phyloP scores from a whole-genome alignment of 306 rosid genomes.

The Cucumis hystrix region DNA sequence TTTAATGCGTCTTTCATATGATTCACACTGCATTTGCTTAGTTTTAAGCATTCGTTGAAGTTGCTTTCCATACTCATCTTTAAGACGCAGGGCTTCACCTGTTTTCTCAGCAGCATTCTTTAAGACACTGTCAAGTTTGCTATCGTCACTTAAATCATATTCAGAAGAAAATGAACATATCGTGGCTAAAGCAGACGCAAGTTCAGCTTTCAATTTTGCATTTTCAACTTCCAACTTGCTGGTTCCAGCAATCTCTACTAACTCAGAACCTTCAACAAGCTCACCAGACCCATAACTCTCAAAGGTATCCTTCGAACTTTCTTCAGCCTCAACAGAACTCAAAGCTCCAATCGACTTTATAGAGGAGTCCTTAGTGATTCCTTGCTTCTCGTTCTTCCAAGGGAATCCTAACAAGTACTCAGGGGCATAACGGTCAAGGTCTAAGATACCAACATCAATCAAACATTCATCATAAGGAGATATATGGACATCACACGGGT shows the following conservation, averaged over 20 bases:
- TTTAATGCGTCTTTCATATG: slow-evolving; percentile 86
- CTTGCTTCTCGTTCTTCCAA: slow-evolving; percentile 51
- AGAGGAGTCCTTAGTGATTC: slow-evolving; percentile 40
- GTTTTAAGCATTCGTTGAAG: slow-evolving; percentile 66
- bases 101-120: slow-evolving; percentile 74
- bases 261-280: slow-evolving; percentile 53
- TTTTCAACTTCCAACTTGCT: slow-evolving; percentile 93
- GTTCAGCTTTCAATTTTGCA: slow-evolving; percentile 97
- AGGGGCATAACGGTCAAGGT: slow-evolving; percentile 80
- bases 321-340: slow-evolving; percentile 46
- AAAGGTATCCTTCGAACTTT: slow-evolving; percentile 26
- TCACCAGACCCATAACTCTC: slow-evolving; percentile 50
- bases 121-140: slow-evolving; percentile 45
- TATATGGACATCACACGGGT: slow-evolving; percentile 86
- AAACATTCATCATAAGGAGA: slow-evolving; percentile 73
- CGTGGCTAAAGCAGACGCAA: slow-evolving; percentile 75
- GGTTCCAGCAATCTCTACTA: slow-evolving; percentile 92
- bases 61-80: slow-evolving; percentile 71
- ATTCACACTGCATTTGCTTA: slow-evolving; percentile 68
- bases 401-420: slow-evolving; percentile 51
- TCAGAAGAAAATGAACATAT: slow-evolving; percentile 66
- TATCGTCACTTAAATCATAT: slow-evolving; percentile 54
- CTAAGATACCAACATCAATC: slow-evolving; percentile 81
- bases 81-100: slow-evolving; percentile 75
- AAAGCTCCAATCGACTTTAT: slow-evolving; percentile 36